phyloP scores from a whole-genome alignment of 2,329 filamentous ascomycete species.

The Fusarium begoniae region DNA sequence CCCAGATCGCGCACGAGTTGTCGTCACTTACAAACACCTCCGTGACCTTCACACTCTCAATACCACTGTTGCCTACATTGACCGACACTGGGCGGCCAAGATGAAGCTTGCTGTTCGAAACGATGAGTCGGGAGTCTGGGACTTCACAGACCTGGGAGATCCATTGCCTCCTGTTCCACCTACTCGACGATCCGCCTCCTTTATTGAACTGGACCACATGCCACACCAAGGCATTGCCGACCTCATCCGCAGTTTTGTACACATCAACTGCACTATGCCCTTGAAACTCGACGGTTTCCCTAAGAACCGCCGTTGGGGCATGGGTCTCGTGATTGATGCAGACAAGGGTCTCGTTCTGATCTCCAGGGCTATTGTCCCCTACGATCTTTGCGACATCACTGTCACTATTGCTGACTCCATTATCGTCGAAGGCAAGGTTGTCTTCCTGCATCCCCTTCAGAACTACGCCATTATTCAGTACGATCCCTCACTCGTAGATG shows the following conservation, averaged over 20 bases:
- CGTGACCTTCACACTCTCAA: constrained; percentile 93
- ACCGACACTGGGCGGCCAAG: constrained; percentile 94
- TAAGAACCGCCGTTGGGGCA: constrained; percentile 91
- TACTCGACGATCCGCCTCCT: constrained; percentile 81
- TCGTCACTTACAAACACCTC: constrained; percentile 95
- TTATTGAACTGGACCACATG: constrained; percentile 90
- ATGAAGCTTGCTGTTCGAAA: constrained; percentile 94
- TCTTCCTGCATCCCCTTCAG: constrained; percentile 95
- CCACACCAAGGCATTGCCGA: constrained; percentile 91
- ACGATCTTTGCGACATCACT: constrained; percentile 95
- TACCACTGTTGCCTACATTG: constrained; percentile 90
- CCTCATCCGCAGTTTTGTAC: constrained; percentile 92
- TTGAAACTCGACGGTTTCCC: constrained; percentile 98
- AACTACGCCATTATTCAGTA: constrained; percentile 98
- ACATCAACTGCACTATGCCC: constrained; percentile 91
- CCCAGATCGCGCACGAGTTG: constrained; percentile 82
- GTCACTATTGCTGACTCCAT: constrained; percentile 97
- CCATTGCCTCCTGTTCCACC: constrained; percentile 79
- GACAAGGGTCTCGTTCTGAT: constrained; percentile 95
- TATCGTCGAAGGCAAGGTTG: constrained; percentile 90
- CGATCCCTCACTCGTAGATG: constrained; percentile 90
- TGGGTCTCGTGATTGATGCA: constrained; percentile 96
- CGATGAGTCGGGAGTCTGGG: constrained; percentile 90
- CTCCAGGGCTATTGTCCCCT: constrained; percentile 92
- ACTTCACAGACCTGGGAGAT: constrained; percentile 87